A percentile compares a stretch with the other conserved stretches of the same genome.
phyloP scores from a whole-genome alignment of 495 filamentous ascomycete genomes.

The Penicillium diatomitis region DNA sequence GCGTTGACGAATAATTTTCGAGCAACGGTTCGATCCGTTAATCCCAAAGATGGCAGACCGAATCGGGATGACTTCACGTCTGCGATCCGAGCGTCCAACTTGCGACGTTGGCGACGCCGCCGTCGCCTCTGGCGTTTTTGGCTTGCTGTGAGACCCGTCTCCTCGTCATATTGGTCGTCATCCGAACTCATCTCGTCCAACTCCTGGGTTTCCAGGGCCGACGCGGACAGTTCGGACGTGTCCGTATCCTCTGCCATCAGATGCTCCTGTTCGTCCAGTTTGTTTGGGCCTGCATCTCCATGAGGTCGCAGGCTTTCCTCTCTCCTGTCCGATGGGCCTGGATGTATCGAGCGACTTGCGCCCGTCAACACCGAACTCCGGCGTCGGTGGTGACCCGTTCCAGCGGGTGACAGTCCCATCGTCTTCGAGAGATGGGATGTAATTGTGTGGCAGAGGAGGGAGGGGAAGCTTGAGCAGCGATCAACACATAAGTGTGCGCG shows the following conservation, averaged over 20 bases:
- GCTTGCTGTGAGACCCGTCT: constrained; percentile 69
- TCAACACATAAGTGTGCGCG: constrained; percentile 15
- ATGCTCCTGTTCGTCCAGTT: constrained; percentile 29
- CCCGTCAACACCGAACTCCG: constrained; percentile 49
- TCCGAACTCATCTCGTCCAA: constrained; percentile 50
- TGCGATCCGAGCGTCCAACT: constrained; percentile 66
- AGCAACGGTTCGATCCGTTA: constrained; percentile 58
- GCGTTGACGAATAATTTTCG: constrained; percentile 61
- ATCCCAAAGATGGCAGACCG: constrained; percentile 19
- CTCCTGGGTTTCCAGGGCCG: constrained; percentile 45
- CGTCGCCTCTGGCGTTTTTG: constrained; percentile 58
- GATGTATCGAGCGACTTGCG: constrained; percentile 28
- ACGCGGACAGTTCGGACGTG: constrained; percentile 40
- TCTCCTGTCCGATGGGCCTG: constrained; percentile 36
- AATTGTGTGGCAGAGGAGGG: constrained; percentile 6
- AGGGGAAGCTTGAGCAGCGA: constrained; percentile 4
- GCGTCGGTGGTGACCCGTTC: constrained; percentile 44
- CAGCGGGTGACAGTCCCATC: constrained; percentile 26
- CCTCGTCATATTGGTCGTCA: constrained; percentile 79
- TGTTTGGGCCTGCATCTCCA: constrained; percentile 23
- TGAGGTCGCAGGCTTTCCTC: constrained; percentile 27
- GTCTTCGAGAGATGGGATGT: constrained; percentile 5
- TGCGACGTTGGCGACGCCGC: constrained; percentile 55
- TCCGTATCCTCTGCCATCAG: constrained; percentile 33
- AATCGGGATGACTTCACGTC: constrained; percentile 38